A percentile compares a stretch with the other conserved stretches of the same genome.
Evolutionary conservation across 1,284 basidiomycete genomes (phyloP).

Genomic region (Abortiporus biennis): DNA sequence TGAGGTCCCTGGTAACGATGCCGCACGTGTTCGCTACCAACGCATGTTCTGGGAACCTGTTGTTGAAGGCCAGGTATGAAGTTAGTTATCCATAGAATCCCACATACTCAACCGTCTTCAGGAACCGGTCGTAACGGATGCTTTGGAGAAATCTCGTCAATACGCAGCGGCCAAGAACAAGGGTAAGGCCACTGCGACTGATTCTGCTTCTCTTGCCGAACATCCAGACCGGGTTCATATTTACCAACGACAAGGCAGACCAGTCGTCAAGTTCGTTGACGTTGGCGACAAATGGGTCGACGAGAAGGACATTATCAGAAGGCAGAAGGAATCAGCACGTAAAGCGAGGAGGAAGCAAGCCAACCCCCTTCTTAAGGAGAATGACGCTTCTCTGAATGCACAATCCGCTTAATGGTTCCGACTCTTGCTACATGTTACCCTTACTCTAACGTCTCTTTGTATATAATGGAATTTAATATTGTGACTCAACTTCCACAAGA

Average conservation of each 20-base stretch:
- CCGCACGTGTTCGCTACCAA: slow-evolving; percentile 58
- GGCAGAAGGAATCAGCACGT: slow-evolving; percentile 42
- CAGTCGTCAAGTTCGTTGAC: slow-evolving; percentile 58
- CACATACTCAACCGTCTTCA: slow-evolving; percentile 18
- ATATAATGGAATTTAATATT: too few species aligned
- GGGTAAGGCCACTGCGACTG: too few species aligned
- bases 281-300: slow-evolving; percentile 65
- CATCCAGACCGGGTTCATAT: slow-evolving; percentile 11
- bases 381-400: too few species aligned
- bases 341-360: slow-evolving; percentile 31
- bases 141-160: slow-evolving; percentile 35
- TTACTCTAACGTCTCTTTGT: too few species aligned
- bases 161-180: slow-evolving; percentile 25
- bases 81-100: background rate
- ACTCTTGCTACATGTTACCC: too few species aligned
- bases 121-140: slow-evolving; percentile 51
- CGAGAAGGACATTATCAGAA: slow-evolving; percentile 41
- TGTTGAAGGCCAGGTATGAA: slow-evolving; percentile 54
- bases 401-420: too few species aligned
- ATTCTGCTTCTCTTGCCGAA: slow-evolving; percentile 16
- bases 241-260: slow-evolving; percentile 31
- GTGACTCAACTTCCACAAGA: too few species aligned
- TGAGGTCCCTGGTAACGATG: slow-evolving; percentile 48
- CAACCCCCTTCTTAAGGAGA: too few species aligned
- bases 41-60: slow-evolving; percentile 72